Evolutionary conservation across 2,329 filamentous ascomycete species (phyloP), one percentile per base, ranked within the genome.

Genomic region (Ophiostoma australiae): DNA sequence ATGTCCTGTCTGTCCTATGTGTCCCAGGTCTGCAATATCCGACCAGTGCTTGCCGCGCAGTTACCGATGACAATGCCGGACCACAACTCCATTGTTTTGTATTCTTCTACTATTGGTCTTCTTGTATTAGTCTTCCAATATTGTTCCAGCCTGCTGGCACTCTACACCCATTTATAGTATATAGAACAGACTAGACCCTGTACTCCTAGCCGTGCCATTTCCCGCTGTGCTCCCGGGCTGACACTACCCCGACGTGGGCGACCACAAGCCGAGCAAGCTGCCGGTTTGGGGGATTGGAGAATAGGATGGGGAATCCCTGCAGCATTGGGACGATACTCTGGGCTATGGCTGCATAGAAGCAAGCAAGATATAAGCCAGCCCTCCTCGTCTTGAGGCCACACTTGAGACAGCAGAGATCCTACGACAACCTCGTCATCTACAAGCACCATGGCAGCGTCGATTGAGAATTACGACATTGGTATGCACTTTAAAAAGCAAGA

Each of bases 391-490:
- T 13, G 37, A n/a, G 20, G 3, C 44, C 6, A 20, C 17, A 20
- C 15, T 7, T 4, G 15, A 48, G 20, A 48, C 44, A 48, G 4
- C 44, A 48, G 44, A 39, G 37, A 39, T 39, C 8, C 13, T 39
- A 3, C 10, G 37, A 10, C 5, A 39, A 39, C 37, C 10, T 39
- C 10, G 3, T 39, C 13, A 11, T 39, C 6, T 10, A 39, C 8
- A 10, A 39, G 3, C 17, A 48, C n/a, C 8, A 55, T 55, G 52
- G n/a, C 52, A 10, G 23, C n/a, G 52, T 48, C 52, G 1, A 8
- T 23, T 10, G 27, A 63, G 15, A 31, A 63, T 35, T 63, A 63
- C 23, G 58, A 63, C 27, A 72, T 73, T 66, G 73, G 73, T 73
- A 70, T 41, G 52, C 27, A 31, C 27, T 31, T 3, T 31, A 3